A percentile compares a stretch with the other conserved stretches of the same genome.
These are phyloP conservation scores for Tulasnella sp. DNA, from an alignment of 768 basidiomycete species.

Conservation along the genomic window DNA sequence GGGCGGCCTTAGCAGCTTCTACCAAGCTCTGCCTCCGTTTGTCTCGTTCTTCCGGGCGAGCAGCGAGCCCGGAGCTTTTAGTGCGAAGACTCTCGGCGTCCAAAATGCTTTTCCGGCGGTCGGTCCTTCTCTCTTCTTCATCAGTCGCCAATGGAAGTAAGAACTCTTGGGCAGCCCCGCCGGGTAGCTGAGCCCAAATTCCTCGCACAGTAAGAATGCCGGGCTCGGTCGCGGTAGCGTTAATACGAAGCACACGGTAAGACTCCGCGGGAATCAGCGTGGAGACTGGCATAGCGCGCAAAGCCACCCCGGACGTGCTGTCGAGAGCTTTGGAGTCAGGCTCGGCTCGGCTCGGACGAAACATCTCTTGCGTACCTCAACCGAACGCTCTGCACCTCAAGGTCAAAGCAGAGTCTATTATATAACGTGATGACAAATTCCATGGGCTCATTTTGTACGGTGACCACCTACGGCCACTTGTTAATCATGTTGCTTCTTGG, in stretches of 20 bases:
- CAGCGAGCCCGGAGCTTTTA: constrained; percentile 72
- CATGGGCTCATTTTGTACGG: constrained; percentile 77
- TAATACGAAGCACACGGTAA: constrained; percentile 66
- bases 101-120: constrained; percentile 51
- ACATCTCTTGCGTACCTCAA: constrained; percentile 58
- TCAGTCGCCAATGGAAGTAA: constrained; percentile 68
- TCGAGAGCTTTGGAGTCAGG: background rate
- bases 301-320: constrained; percentile 78
- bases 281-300: constrained; percentile 61
- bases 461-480: constrained; percentile 45
- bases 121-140: constrained; percentile 57
- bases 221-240: constrained; percentile 59
- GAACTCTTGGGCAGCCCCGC: constrained; percentile 67
- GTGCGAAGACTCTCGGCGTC: constrained; percentile 64
- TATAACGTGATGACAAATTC: constrained; percentile 81
- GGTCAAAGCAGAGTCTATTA: constrained; percentile 89
- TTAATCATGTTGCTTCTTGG: constrained; percentile 40
- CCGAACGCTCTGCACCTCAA: constrained; percentile 77
- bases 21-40: constrained; percentile 21
- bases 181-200: constrained; percentile 70
- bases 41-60: constrained; percentile 44
- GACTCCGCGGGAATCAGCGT: constrained; percentile 70
- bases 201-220: constrained; percentile 74
- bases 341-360: background rate
- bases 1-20: constrained; percentile 1